Evolutionary conservation across 805 yeast genomes (phyloP).

Genomic region (Metschnikowia reukaufii): DNA sequence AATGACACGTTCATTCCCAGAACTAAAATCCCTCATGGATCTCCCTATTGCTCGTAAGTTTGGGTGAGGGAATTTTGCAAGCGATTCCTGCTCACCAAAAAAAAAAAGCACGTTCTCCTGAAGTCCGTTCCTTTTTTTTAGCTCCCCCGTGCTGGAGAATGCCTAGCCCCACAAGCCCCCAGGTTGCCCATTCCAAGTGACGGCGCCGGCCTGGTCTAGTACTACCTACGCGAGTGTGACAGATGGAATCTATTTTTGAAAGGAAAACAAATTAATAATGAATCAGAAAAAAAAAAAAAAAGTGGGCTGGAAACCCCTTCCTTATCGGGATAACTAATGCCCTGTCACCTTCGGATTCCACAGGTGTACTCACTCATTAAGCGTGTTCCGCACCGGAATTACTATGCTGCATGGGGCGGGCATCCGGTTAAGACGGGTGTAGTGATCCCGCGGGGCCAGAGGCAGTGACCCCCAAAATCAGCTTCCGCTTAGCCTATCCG

Average conservation of each 20-base stretch:
- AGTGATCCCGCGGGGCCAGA: neutral
- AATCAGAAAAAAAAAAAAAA: neutral
- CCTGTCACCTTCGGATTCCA: constrained; percentile 1
- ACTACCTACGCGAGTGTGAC: neutral
- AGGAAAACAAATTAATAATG: neutral
- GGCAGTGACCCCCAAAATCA: neutral
- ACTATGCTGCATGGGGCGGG: neutral
- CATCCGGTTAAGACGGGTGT: constrained; percentile 5
- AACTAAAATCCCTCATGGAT: too few relatives aligned
- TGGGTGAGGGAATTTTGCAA: too few relatives aligned
- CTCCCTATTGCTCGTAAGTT: too few relatives aligned
- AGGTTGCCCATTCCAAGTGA: too few relatives aligned
- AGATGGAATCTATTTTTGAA: neutral
- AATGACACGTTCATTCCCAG: too few relatives aligned
- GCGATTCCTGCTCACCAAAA: too few relatives aligned
- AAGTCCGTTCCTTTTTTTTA: too few relatives aligned
- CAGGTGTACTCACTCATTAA: neutral
- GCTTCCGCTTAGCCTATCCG: constrained; percentile 10
- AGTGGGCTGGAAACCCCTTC: neutral
- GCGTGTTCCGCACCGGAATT: neutral
- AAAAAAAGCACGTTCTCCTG: too few relatives aligned
- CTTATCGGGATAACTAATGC: constrained; percentile 4
- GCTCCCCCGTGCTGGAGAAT: neutral
- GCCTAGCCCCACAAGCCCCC: too few relatives aligned
- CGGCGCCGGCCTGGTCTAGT: neutral